phyloP scores from a whole-genome alignment of 2,329 filamentous ascomycete genomes.

The Aspergillus viridinutans region DNA sequence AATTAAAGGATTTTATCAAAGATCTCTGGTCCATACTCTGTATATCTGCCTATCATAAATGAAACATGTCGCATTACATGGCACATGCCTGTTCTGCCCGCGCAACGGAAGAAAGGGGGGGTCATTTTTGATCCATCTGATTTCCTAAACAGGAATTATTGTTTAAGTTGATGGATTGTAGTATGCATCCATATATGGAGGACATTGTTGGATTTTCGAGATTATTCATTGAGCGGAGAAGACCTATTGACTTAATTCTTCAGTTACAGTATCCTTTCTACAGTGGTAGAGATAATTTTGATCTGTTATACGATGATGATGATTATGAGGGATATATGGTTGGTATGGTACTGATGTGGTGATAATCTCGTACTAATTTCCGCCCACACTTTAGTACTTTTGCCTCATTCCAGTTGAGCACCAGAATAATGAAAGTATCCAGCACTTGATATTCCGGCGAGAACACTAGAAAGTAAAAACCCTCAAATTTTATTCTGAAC shows the following conservation, averaged over 20 bases:
- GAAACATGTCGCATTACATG: background rate
- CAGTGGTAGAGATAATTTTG: background rate
- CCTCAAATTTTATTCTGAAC: background rate
- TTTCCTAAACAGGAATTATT: background rate
- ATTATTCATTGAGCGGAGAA: background rate
- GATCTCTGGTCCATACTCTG: background rate
- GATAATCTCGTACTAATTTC: background rate
- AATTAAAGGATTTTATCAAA: background rate
- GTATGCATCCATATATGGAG: background rate
- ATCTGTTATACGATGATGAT: background rate
- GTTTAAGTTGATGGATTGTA: background rate
- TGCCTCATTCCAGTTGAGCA: background rate
- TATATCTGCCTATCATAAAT: too few species aligned
- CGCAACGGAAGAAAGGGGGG: slow-evolving; percentile 4
- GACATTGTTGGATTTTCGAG: background rate
- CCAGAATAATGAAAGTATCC: background rate
- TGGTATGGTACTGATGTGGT: background rate
- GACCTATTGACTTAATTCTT: background rate
- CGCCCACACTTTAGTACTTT: background rate
- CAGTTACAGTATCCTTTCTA: background rate
- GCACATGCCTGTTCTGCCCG: background rate
- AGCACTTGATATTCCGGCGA: background rate
- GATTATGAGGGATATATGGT: background rate
- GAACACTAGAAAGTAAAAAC: background rate
- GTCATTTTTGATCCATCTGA: slow-evolving; percentile 3